A percentile compares a stretch with the other conserved stretches of the same genome.
These are phyloP conservation scores for Clavariopsis aquatica DNA, from an alignment of 495 filamentous ascomycete species.

Conservation along the genomic window DNA sequence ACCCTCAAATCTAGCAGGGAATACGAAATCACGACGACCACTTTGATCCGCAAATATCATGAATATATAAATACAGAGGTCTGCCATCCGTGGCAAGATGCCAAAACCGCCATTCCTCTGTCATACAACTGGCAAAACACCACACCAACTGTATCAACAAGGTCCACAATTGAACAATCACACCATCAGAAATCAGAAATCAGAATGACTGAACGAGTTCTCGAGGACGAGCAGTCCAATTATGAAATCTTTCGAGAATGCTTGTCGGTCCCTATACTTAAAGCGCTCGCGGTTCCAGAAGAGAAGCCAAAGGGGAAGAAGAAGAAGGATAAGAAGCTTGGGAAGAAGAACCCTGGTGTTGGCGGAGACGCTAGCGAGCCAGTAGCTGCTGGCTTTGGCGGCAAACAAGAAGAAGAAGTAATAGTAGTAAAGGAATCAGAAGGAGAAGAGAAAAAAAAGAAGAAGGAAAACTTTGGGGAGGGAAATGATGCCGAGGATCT, in stretches of 20 bases:
- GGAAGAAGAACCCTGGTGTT: constrained; percentile 11
- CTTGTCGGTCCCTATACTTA: constrained; percentile 60
- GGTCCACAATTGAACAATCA: background rate
- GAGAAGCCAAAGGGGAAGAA: constrained; percentile 50
- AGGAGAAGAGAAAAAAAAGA: constrained; percentile 31
- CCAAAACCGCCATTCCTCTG: background rate
- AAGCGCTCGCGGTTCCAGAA: constrained; percentile 50
- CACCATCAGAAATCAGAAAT: background rate
- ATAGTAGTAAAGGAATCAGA: background rate
- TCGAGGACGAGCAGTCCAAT: constrained; percentile 53
- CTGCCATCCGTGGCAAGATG: background rate
- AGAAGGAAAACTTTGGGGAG: constrained; percentile 14
- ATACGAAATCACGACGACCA: background rate
- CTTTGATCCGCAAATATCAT: background rate
- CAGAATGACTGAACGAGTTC: constrained; percentile 21
- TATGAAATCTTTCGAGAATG: constrained; percentile 72
- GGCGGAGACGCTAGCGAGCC: background rate
- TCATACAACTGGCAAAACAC: background rate
- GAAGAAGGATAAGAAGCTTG: constrained; percentile 36
- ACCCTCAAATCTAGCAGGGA: background rate
- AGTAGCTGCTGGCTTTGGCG: too few relatives aligned
- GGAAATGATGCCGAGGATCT: constrained; percentile 63
- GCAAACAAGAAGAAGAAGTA: background rate
- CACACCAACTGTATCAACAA: background rate
- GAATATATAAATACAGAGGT: background rate